phyloP scores from a whole-genome alignment of 192 early-diverging fungal genomes.

The Coemansia biformis region DNA sequence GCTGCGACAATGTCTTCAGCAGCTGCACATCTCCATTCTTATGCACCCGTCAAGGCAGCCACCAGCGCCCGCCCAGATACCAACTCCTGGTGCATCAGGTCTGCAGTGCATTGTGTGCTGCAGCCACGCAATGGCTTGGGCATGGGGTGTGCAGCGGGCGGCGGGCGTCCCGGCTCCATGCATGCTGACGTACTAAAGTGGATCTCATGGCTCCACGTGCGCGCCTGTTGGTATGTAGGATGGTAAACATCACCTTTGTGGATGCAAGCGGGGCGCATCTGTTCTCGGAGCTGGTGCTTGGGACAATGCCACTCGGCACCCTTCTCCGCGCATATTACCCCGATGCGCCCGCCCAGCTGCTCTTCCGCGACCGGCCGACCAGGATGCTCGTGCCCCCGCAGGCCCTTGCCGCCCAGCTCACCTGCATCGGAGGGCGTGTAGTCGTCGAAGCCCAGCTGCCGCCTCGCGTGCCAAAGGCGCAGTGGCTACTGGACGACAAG shows the following conservation, averaged over 20 bases:
- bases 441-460: slow-evolving; percentile 8
- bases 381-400: slow-evolving; percentile 15
- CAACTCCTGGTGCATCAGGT: too few relatives aligned
- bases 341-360: slow-evolving; percentile 15
- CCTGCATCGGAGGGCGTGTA: background rate
- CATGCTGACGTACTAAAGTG: too few relatives aligned
- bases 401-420: slow-evolving; percentile 9
- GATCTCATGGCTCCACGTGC: too few relatives aligned
- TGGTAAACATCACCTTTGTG: slow-evolving; percentile 6
- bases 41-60: background rate
- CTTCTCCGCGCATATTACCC: slow-evolving; percentile 29
- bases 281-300: slow-evolving; percentile 11
- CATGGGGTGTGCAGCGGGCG: background rate
- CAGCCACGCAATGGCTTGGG: background rate
- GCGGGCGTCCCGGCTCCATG: background rate
- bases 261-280: slow-evolving; percentile 13
- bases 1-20: slow-evolving; percentile 11
- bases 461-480: slow-evolving; percentile 3
- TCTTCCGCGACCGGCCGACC: slow-evolving; percentile 21
- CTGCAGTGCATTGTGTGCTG: too few relatives aligned
- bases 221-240: slow-evolving; percentile 10
- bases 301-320: slow-evolving; percentile 20
- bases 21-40: slow-evolving; percentile 1
- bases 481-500: background rate
- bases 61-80: too few relatives aligned